phyloP scores from a whole-genome alignment of 176 grass and related monocot genomes.

The Elaeis guineensis region DNA sequence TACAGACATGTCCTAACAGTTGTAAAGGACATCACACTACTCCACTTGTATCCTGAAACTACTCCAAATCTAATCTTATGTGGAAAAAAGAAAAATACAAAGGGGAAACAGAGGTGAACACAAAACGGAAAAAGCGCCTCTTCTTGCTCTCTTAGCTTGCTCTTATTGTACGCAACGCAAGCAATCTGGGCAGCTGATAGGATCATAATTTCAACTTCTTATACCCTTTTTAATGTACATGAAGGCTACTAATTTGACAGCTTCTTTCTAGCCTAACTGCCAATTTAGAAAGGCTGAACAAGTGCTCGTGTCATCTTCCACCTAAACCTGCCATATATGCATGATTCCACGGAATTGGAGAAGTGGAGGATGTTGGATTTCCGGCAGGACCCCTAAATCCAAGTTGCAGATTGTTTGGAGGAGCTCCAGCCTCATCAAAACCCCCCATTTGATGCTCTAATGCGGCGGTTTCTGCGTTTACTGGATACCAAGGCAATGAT shows the following conservation, averaged over 20 bases:
- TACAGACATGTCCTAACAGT: too few species aligned
- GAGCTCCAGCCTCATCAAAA: constrained; percentile 9
- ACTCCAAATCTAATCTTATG: too few species aligned
- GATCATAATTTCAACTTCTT: constrained; percentile 11
- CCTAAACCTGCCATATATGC: neutral
- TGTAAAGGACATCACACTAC: too few species aligned
- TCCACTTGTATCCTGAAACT: too few species aligned
- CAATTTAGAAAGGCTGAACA: too few species aligned
- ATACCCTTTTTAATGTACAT: constrained; percentile 8
- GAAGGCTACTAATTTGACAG: neutral
- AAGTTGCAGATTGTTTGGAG: constrained; percentile 15
- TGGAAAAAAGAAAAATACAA: too few species aligned
- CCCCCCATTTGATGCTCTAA: constrained; percentile 21
- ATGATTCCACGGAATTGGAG: neutral
- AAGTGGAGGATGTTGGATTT: too few species aligned
- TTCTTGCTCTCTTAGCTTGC: constrained; percentile 13
- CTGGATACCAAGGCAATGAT: constrained; percentile 20
- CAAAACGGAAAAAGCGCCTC: constrained; percentile 5
- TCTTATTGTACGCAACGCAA: constrained; percentile 12
- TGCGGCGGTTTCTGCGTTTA: constrained; percentile 12
- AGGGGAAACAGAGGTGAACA: constrained; percentile 10
- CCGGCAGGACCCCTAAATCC: constrained; percentile 13
- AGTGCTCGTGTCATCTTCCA: too few species aligned
- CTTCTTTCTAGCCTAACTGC: too few species aligned
- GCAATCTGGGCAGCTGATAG: constrained; percentile 20